Conservation (phyloP, 805 yeast genomes). For the Zygoascus flipseniorum region DNA sequence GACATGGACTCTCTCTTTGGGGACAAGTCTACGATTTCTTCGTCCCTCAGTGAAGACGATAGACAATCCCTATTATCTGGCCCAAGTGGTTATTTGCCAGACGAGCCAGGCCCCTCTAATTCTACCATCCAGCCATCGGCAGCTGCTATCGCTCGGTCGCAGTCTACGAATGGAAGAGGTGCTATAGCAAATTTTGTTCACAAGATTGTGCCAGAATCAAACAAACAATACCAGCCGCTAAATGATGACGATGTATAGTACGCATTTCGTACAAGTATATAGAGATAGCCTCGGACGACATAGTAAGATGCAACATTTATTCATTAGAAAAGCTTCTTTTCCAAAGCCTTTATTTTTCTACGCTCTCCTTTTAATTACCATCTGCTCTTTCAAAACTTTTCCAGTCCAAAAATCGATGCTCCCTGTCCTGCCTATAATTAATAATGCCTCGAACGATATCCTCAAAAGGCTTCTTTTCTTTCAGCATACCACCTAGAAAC, state of each 20-base stretch:
- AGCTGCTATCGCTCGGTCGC: constrained; percentile 19
- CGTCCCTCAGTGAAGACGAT: constrained; percentile 16
- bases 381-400: neutral
- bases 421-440: constrained; percentile 1
- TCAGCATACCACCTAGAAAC: neutral
- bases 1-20: constrained; percentile 91
- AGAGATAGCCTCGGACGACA: too few relatives aligned
- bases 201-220: neutral
- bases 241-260: neutral
- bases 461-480: neutral
- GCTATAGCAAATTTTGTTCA: neutral
- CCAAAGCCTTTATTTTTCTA: neutral
- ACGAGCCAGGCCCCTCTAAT: constrained; percentile 11
- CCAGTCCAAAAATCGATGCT: constrained; percentile 1
- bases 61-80: constrained; percentile 13
- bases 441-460: neutral
- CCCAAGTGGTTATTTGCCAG: constrained; percentile 6
- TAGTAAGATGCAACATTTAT: neutral
- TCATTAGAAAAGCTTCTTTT: neutral
- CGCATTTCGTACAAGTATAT: neutral
- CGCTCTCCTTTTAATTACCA: too few relatives aligned
- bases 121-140: constrained; percentile 20
- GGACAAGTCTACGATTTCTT: constrained; percentile 36
- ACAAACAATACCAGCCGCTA: constrained; percentile 1
- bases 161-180: constrained; percentile 3